Conservation (phyloP, 192 early-diverging fungal species). For the Backusella tarrabulga region DNA sequence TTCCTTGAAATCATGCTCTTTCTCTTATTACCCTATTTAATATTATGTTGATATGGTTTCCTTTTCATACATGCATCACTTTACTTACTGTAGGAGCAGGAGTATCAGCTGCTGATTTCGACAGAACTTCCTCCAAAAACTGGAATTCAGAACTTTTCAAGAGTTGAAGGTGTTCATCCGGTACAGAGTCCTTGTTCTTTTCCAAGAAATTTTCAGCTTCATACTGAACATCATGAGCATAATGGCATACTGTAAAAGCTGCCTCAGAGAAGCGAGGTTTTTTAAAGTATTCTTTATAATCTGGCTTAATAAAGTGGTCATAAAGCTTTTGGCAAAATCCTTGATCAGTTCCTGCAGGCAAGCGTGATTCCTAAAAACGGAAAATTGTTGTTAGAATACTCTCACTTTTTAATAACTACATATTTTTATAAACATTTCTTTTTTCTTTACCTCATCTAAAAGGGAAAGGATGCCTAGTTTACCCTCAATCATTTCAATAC, state of each 20-base stretch:
- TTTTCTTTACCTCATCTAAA: slow-evolving; percentile 84
- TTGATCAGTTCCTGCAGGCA: slow-evolving; percentile 86
- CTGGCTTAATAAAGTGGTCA: slow-evolving; percentile 68
- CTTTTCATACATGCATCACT: neutral
- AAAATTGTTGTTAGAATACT: neutral
- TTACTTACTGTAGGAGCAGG: slow-evolving; percentile 29
- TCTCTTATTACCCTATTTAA: slow-evolving; percentile 39
- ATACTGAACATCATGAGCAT: slow-evolving; percentile 93
- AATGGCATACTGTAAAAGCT: slow-evolving; percentile 93
- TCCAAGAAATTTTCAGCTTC: slow-evolving; percentile 97
- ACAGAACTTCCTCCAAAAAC: slow-evolving; percentile 80
- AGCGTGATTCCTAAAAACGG: slow-evolving; percentile 48
- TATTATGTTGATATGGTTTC: neutral
- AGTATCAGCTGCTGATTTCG: slow-evolving; percentile 39
- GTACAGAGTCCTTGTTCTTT: slow-evolving; percentile 99
- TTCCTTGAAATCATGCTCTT: slow-evolving; percentile 63
- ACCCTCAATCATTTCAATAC: slow-evolving; percentile 98
- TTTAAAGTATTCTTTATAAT: slow-evolving; percentile 75
- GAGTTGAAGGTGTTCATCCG: slow-evolving; percentile 84
- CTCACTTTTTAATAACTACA: neutral
- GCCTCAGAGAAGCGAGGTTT: slow-evolving; percentile 89
- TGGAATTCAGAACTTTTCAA: slow-evolving; percentile 74
- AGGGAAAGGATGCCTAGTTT: slow-evolving; percentile 91
- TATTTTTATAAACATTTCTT: neutral
- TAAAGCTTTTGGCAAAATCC: slow-evolving; percentile 90